Evolutionary conservation across 1,284 basidiomycete species (phyloP), one percentile per base, ranked within the genome.

Genomic region (Moesziomyces parantarcticus): DNA sequence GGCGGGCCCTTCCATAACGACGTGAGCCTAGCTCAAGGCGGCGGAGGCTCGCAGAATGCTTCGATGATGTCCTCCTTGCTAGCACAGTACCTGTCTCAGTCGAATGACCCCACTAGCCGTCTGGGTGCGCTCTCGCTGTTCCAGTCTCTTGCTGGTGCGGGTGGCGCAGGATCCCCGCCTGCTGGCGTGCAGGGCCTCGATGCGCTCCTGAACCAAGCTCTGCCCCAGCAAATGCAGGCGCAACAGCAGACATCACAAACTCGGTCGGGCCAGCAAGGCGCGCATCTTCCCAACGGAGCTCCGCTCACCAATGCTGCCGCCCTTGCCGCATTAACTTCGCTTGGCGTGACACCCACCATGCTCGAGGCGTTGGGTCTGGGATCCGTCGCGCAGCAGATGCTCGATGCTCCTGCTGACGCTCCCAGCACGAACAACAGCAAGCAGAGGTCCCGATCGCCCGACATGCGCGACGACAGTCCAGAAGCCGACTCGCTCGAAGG

Each of bases 51-150:
- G 21, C 53, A 59, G 21, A 59, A 48, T 20, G 56, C 62, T 20
- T 52, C 63, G 3, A 52, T 67, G 51, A 45, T 75, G 40, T 58
- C 61, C 18, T 65, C 60, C 10, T 61, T 77, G 44, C 67, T 71
- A 5, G 67, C 60, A 13, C 74, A 73, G 45, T 72, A 73, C 20
- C 64, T 74, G 21, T 73, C 70, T 39, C 74, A 71, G 14, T 39
- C 56, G 3, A 50, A 51, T 16, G 63, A 66, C 34, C 44, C 54
- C 0, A 47, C 69, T 7, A 56, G 51, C 26, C 63, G 69, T 16
- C 39, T 46, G n/a, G 63, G 69, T 13, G 56, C 69, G 20, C 47
- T 72, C 21, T 66, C 56, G 32, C 56, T 72, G 3, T 66, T 72
- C 46, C 63, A 66, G 49, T 72, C 69, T 2, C 49, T 71, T 11